Evolutionary conservation across 345 rosid genomes (phyloP), one percentile per base, ranked within the genome.

Genomic region (Hypericum perforatum): DNA sequence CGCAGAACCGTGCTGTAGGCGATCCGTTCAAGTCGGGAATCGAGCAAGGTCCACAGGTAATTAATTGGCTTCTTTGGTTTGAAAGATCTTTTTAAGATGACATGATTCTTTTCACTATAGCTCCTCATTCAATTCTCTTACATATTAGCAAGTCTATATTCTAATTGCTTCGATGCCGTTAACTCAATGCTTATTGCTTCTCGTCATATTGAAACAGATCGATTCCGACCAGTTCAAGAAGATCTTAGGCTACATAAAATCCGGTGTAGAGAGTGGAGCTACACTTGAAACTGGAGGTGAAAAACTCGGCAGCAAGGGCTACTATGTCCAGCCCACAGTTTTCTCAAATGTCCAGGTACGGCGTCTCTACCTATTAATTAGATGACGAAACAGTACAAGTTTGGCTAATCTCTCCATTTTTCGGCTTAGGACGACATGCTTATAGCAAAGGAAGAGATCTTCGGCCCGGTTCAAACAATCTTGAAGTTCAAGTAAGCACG

Each of bases 1-100:
- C 98, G 8, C 14, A 49, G 54, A 75, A 70, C 0, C 95, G 96
- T 14, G 9, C 16, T 43, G 92, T 91, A 62, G 95, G 98, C 8
- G 98, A 91, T 66, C 95, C 98, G 0, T 91, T 91, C 82, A 79
- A 75, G 78, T 60, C 36, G 5, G 95, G 92, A 41, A 74, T 72
- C 29, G 89, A 91, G 67, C 98, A 91, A 82, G 98, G 96, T 29
- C 98, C 98, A 8, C 98, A 91, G 98, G 98, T 86, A 72, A 55
- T n/a, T n/a, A n/a, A n/a, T n/a, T n/a, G n/a, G n/a, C n/a, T n/a
- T n/a, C n/a, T n/a, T n/a, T n/a, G n/a, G n/a, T n/a, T n/a, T n/a
- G n/a, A n/a, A n/a, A n/a, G n/a, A n/a, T n/a, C n/a, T n/a, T n/a
- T n/a, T n/a, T n/a, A n/a, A n/a, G n/a, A n/a, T n/a, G n/a, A n/a